Percentiles rank a stretch among this genome's conserved stretches.
Evolutionary conservation across 1,284 basidiomycete species (phyloP).

Genomic region (Termitomyces sp.): DNA sequence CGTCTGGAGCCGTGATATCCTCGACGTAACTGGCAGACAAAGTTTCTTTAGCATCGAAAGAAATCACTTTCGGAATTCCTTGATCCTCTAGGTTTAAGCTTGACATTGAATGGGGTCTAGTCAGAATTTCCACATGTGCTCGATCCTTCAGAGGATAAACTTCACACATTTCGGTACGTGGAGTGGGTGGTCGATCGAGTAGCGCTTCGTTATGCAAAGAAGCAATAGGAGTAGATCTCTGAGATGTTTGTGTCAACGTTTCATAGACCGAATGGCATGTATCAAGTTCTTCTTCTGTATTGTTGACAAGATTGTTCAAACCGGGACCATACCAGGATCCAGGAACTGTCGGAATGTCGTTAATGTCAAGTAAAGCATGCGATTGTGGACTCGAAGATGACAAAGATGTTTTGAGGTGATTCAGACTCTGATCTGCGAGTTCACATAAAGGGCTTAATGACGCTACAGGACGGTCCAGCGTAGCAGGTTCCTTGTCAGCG

Average conservation of each 20-base stretch:
- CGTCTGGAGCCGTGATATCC: slow-evolving; percentile 70
- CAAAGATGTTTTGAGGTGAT: background rate
- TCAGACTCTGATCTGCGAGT: background rate
- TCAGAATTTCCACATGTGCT: slow-evolving; percentile 28
- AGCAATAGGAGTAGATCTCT: slow-evolving; percentile 1
- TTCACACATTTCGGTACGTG: slow-evolving; percentile 7
- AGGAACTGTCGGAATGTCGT: slow-evolving; percentile 2
- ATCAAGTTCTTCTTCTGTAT: background rate
- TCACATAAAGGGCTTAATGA: background rate
- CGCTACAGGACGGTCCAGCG: background rate
- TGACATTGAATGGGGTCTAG: slow-evolving; percentile 8
- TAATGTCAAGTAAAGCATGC: background rate
- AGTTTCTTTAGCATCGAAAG: background rate
- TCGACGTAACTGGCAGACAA: slow-evolving; percentile 55
- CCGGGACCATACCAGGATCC: slow-evolving; percentile 8
- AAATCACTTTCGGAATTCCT: background rate
- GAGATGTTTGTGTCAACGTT: background rate
- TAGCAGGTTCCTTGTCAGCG: background rate
- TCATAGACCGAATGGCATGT: background rate
- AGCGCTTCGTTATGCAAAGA: slow-evolving; percentile 29
- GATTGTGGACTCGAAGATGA: background rate
- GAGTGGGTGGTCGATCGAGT: slow-evolving; percentile 23
- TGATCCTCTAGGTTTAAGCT: background rate
- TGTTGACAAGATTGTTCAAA: slow-evolving; percentile 3
- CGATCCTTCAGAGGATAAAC: slow-evolving; percentile 14